Conservation (phyloP, 768 basidiomycete genomes). For the Tubosaeta brunneosetosa region DNA sequence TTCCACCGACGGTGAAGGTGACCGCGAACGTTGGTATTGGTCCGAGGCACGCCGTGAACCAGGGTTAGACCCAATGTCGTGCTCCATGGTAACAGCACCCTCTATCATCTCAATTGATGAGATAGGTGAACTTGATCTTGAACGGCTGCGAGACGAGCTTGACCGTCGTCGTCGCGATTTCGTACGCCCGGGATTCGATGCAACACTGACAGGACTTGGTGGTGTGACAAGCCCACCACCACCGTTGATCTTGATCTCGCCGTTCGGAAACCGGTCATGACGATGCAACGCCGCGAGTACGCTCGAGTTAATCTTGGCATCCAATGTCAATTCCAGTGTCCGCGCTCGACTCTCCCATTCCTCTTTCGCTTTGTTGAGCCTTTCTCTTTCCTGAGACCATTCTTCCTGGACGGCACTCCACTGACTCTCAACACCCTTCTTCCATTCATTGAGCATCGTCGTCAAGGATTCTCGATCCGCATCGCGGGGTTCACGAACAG, state of each 20-base stretch:
- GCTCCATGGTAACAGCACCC: slow-evolving; percentile 17
- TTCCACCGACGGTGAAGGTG: slow-evolving; percentile 28
- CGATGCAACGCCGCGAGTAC: slow-evolving; percentile 34
- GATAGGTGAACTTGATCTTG: slow-evolving; percentile 33
- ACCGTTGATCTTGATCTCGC: slow-evolving; percentile 27
- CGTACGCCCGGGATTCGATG: slow-evolving; percentile 51
- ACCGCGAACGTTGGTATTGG: slow-evolving; percentile 23
- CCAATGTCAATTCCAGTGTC: slow-evolving; percentile 51
- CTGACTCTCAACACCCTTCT: slow-evolving; percentile 70
- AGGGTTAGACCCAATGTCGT: slow-evolving; percentile 14
- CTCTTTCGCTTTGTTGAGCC: slow-evolving; percentile 65
- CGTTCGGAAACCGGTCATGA: slow-evolving; percentile 31
- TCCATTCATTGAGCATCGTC: slow-evolving; percentile 64
- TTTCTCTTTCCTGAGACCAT: slow-evolving; percentile 77
- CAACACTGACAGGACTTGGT: slow-evolving; percentile 69
- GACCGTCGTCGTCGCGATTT: slow-evolving; percentile 41
- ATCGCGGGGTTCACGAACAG: slow-evolving; percentile 31
- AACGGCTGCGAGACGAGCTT: slow-evolving; percentile 38
- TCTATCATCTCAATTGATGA: slow-evolving; percentile 33
- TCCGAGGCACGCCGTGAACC: slow-evolving; percentile 25
- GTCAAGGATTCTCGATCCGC: slow-evolving; percentile 48
- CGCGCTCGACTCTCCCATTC: slow-evolving; percentile 73
- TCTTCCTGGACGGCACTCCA: slow-evolving; percentile 77
- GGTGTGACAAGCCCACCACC: slow-evolving; percentile 64
- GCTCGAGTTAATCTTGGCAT: slow-evolving; percentile 35